Evolutionary conservation across 2,329 filamentous ascomycete species (phyloP).

Genomic region (Ustilaginoidea virens): DNA sequence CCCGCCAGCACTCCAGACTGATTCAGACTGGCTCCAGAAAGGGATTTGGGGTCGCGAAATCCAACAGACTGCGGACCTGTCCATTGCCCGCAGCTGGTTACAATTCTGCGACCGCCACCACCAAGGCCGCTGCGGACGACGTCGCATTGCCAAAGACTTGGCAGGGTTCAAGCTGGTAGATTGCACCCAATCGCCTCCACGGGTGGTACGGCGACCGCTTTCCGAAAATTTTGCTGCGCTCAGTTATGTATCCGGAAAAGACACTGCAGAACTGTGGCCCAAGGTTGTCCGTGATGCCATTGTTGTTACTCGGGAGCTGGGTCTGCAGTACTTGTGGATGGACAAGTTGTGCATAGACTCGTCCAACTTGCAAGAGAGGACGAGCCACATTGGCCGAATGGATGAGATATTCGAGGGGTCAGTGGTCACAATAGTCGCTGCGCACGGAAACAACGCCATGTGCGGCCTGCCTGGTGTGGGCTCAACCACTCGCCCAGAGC

Average conservation of each 20-base stretch:
- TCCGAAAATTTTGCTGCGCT: constrained; percentile 16
- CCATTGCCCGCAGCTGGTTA: constrained; percentile 16
- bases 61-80: constrained; percentile 14
- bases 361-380: constrained; percentile 10
- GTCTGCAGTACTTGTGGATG: constrained; percentile 22
- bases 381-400: constrained; percentile 19
- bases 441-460: constrained; percentile 16
- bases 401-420: constrained; percentile 20
- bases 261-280: constrained; percentile 13
- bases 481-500: constrained; percentile 10
- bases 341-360: constrained; percentile 20
- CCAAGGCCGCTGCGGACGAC: constrained; percentile 16
- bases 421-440: constrained; percentile 22
- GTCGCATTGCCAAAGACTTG: constrained; percentile 10
- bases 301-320: constrained; percentile 15
- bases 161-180: constrained; percentile 18
- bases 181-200: constrained; percentile 16
- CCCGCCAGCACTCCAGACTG: constrained; percentile 4
- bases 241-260: constrained; percentile 20
- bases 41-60: constrained; percentile 20
- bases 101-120: constrained; percentile 19
- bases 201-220: constrained; percentile 13
- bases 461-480: constrained; percentile 20
- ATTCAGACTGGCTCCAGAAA: constrained; percentile 12
- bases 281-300: constrained; percentile 17